phyloP scores from a whole-genome alignment of 2,329 filamentous ascomycete species.

The Elsinoe ampelina region DNA sequence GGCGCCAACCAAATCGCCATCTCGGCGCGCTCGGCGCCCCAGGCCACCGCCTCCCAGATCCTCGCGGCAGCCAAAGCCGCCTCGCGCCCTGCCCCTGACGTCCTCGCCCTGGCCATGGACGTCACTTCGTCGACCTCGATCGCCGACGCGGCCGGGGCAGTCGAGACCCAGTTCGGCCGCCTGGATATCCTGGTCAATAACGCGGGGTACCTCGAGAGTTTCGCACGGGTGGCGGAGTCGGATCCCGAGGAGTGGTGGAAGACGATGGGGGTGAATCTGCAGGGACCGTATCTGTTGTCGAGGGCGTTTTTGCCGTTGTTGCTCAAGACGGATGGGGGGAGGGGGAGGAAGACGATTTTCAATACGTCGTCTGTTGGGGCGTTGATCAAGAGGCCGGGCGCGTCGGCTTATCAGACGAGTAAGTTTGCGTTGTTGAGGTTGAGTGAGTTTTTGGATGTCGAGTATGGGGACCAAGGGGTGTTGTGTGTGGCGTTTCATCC shows the following conservation, averaged over 20 bases:
- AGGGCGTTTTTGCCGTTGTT: conserved; percentile 43
- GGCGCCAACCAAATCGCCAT: conserved; percentile 45
- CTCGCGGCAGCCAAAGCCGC: conserved; percentile 30
- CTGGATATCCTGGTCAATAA: conserved; percentile 44
- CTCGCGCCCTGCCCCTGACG: conserved; percentile 28
- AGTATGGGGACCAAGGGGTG: conserved; percentile 37
- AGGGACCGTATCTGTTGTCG: conserved; percentile 30
- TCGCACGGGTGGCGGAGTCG: conserved; percentile 22
- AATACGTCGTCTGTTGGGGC: conserved; percentile 35
- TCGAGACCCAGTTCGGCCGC: conserved; percentile 26
- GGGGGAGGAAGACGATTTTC: conserved; percentile 35
- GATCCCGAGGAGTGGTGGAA: conserved; percentile 37
- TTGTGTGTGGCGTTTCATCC: conserved; percentile 39
- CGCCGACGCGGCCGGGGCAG: conserved; percentile 25
- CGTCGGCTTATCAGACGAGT: conserved; percentile 38
- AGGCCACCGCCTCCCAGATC: conserved; percentile 30
- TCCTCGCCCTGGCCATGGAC: conserved; percentile 38
- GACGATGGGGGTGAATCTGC: conserved; percentile 44
- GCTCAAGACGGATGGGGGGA: conserved; percentile 24
- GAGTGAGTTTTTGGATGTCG: conserved; percentile 35
- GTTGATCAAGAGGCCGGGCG: conserved; percentile 25
- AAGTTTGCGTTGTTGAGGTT: conserved; percentile 40
- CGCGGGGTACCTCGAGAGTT: conserved; percentile 31
- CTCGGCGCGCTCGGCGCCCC: conserved; percentile 42
- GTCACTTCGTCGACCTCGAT: conserved; percentile 33